Conservation (phyloP, 2,329 filamentous ascomycete genomes). For the Colletotrichum acutatum region DNA sequence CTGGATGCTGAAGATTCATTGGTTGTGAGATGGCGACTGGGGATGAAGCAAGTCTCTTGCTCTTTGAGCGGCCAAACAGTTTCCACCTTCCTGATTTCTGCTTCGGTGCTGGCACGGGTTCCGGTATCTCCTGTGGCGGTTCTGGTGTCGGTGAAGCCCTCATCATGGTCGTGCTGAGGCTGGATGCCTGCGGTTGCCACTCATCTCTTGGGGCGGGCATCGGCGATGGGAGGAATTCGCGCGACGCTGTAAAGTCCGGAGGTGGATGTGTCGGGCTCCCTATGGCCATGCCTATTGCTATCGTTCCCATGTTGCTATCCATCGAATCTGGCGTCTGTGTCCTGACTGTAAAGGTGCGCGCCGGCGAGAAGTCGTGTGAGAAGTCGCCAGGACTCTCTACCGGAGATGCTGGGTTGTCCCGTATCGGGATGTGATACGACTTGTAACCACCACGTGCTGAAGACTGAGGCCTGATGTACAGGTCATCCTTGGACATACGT, state of each 20-base stretch:
- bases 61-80: constrained; percentile 61
- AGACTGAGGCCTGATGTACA: constrained; percentile 46
- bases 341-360: constrained; percentile 48
- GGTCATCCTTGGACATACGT: constrained; percentile 58
- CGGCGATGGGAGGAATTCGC: background rate
- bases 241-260: constrained; percentile 36
- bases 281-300: constrained; percentile 77
- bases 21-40: constrained; percentile 30
- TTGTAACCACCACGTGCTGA: constrained; percentile 47
- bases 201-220: constrained; percentile 23
- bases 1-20: constrained; percentile 25
- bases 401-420: constrained; percentile 55
- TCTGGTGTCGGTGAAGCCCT: constrained; percentile 31
- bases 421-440: constrained; percentile 54
- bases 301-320: constrained; percentile 50
- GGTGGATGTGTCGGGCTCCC: constrained; percentile 71
- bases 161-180: constrained; percentile 23
- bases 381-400: constrained; percentile 50
- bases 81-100: constrained; percentile 68
- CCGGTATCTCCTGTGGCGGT: constrained; percentile 13
- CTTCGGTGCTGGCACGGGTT: constrained; percentile 42
- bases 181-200: constrained; percentile 43
- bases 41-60: constrained; percentile 42
- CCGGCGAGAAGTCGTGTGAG: constrained; percentile 44
- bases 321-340: constrained; percentile 57